These are phyloP conservation scores for Striga asiatica DNA, from an alignment of 257 asterid genomes.

Conservation along the genomic window DNA sequence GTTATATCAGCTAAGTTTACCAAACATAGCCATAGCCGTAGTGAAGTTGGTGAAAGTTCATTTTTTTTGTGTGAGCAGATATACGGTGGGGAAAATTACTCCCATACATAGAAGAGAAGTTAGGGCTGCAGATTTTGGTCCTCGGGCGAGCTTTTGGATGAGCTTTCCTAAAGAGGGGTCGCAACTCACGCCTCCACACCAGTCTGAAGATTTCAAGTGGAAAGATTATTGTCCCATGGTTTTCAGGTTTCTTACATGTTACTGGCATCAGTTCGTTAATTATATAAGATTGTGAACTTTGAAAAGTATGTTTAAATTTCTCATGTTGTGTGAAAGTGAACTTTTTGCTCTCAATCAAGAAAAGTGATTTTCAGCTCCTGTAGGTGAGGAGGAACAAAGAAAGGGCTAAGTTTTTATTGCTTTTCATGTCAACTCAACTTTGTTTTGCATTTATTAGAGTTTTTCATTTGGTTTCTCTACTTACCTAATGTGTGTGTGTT, in stretches of 20 bases:
- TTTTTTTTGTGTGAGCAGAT: slow-evolving; percentile 28
- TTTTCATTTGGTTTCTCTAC: neutral
- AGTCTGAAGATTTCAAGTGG: slow-evolving; percentile 71
- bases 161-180: slow-evolving; percentile 58
- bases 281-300: no score
- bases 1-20: no score
- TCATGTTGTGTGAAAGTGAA: no score
- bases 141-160: slow-evolving; percentile 62
- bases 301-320: no score
- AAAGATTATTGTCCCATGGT: slow-evolving; percentile 77
- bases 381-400: no score
- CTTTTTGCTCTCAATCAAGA: no score
- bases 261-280: neutral
- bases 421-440: slow-evolving; percentile 39
- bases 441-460: no score
- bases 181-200: slow-evolving; percentile 54
- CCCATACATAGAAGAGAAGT: slow-evolving; percentile 63
- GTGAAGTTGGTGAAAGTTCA: neutral
- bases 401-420: no score
- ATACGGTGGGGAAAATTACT: slow-evolving; percentile 66
- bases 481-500: slow-evolving; percentile 5
- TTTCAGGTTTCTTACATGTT: slow-evolving; percentile 41
- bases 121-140: slow-evolving; percentile 49
- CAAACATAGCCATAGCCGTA: no score
- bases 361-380: no score